Base-by-base conservation (phyloP, 805 yeast genomes). In the Kockiozyma suomiensis region DNA sequence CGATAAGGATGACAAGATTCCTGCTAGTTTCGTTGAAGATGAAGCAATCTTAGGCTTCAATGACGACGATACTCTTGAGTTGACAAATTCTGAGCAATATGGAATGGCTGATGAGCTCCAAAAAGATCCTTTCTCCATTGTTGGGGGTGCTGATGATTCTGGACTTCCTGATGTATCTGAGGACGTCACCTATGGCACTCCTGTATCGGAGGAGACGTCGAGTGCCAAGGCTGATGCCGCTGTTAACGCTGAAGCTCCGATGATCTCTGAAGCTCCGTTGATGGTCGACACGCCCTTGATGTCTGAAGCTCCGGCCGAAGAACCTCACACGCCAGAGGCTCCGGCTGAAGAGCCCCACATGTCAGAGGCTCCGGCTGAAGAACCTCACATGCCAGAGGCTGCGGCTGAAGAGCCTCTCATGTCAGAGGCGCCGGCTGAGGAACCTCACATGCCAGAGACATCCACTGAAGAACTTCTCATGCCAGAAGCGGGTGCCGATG, bases 181-280 rank as follows among this genome's bases (percentile, higher is more conserved):
- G 41, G 59, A 57, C 30, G 13, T 46, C 10, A 23, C 50, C 28
- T 50, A 51, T 32, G 58, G 52, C 38, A 41, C 54, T 25, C 61
- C 53, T 12, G 63, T 49, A 25, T 58, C 65, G 7, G 60, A 58
- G 49, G 58, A 53, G 58, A 50, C 55, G 3, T n/a, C 30, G 17
- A 12, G 15, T 3, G 25, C n/a, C 4, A 21, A 38, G n/a, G n/a
- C 6, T 33, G n/a, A n/a, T n/a, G n/a, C n/a, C n/a, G n/a, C n/a
- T n/a, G n/a, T n/a, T n/a, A n/a, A n/a, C n/a, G n/a, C n/a, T n/a
- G 38, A 38, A 6, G 47, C 38, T 6, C 33, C 47, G 7, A 23
- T 25, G 47, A 19, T 38, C n/a, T 40, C 54, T 40, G 43, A 49
- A 15, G 53, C 37, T 25, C 33, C 42, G 8, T 19, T 56, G 26